Conservation (phyloP, 2,329 filamentous ascomycete genomes). For the Paramyrothecium roridum region DNA sequence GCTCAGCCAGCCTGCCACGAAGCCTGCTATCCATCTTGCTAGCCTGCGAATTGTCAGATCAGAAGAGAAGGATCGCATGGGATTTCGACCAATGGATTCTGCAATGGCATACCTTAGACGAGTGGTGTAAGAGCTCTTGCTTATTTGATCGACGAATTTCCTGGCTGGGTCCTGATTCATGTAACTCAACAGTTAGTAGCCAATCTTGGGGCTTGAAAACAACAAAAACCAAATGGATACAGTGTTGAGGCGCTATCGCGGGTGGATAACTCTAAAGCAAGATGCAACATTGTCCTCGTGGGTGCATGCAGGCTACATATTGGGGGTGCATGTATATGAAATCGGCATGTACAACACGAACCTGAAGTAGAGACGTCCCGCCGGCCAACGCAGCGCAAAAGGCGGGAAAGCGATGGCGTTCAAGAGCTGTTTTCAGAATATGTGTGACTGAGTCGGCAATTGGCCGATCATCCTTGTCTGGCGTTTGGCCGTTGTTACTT, state of each 20-base stretch:
- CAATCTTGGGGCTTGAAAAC: no score
- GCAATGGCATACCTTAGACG: neutral
- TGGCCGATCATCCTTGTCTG: conserved; percentile 21
- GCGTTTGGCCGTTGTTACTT: conserved; percentile 21
- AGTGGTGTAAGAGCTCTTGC: neutral
- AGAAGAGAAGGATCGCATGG: conserved; percentile 10
- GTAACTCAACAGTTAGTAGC: no score
- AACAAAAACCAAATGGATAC: no score
- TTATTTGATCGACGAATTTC: neutral
- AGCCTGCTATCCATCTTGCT: conserved; percentile 55
- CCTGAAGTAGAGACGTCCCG: conserved; percentile 59
- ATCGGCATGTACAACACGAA: conserved; percentile 23
- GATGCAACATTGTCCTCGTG: neutral
- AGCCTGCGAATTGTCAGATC: conserved; percentile 33
- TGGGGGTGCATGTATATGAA: conserved; percentile 5
- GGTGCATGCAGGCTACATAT: neutral
- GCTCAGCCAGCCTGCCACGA: conserved; percentile 56
- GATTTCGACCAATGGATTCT: conserved; percentile 18
- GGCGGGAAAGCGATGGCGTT: conserved; percentile 55
- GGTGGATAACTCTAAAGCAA: no score
- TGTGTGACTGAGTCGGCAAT: conserved; percentile 28
- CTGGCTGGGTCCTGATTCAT: neutral
- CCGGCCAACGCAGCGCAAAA: conserved; percentile 61
- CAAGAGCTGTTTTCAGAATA: conserved; percentile 49
- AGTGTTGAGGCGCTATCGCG: no score